Percentiles rank a stretch among this genome's conserved stretches.
phyloP scores from a whole-genome alignment of 2,329 filamentous ascomycete genomes.

The Paraphoma chrysanthemicola region DNA sequence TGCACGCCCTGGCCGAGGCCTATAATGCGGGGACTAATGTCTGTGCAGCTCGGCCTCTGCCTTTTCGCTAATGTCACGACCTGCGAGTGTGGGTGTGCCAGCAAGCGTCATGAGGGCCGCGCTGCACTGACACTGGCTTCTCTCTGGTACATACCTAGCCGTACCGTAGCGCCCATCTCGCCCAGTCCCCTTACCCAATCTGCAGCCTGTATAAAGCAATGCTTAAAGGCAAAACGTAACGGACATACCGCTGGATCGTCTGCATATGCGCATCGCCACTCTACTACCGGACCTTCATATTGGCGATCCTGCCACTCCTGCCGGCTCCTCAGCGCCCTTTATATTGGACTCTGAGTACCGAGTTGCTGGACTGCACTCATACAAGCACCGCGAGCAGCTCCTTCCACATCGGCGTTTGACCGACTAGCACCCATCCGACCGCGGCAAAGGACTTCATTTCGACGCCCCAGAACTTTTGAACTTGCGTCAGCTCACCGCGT shows the following conservation, averaged over 20 bases:
- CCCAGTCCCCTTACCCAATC: constrained; percentile 15
- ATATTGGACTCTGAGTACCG: constrained; percentile 17
- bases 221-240: constrained; percentile 13
- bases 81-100: constrained; percentile 1
- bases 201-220: constrained; percentile 25
- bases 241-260: constrained; percentile 4
- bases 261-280: constrained; percentile 12
- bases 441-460: too few relatives aligned
- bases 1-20: constrained; percentile 25
- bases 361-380: too few relatives aligned
- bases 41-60: constrained; percentile 3
- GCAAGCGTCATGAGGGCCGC: constrained; percentile 11
- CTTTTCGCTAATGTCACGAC: constrained; percentile 14
- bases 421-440: background rate
- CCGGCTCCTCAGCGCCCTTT: constrained; percentile 9
- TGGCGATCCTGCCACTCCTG: constrained; percentile 3
- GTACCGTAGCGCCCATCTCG: too few relatives aligned
- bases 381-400: background rate
- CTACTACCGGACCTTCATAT: constrained; percentile 14
- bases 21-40: constrained; percentile 44
- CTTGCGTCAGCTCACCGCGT: too few relatives aligned
- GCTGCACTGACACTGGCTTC: background rate
- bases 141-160: background rate
- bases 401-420: constrained; percentile 9
- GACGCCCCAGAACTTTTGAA: too few relatives aligned